Percentiles rank a stretch among this genome's conserved stretches.
Evolutionary conservation across 1,284 basidiomycete genomes (phyloP).

Genomic region (Malassezia furfur): DNA sequence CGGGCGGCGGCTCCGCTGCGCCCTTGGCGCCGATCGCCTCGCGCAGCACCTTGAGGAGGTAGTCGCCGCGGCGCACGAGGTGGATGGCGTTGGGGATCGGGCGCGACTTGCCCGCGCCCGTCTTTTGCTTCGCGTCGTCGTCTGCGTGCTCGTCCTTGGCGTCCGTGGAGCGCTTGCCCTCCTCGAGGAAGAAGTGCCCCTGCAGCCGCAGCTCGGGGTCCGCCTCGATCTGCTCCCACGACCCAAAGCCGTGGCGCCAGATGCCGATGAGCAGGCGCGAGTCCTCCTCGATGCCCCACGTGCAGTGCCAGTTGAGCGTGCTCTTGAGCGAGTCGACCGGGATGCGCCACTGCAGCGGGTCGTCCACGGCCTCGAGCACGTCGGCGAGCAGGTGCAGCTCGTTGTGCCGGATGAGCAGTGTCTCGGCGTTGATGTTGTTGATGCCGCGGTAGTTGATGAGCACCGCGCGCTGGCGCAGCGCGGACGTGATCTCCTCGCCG

Average conservation of each 20-base stretch:
- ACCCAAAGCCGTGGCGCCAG: constrained; percentile 85
- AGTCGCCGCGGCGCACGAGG: constrained; percentile 90
- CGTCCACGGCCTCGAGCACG: constrained; percentile 53
- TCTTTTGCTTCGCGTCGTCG: constrained; percentile 30
- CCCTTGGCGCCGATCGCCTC: constrained; percentile 53
- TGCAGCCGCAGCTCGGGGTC: constrained; percentile 72
- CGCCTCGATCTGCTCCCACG: constrained; percentile 90
- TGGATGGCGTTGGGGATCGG: constrained; percentile 56
- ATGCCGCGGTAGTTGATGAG: constrained; percentile 82
- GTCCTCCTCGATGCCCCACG: constrained; percentile 88
- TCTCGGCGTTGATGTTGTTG: constrained; percentile 92
- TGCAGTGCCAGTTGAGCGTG: constrained; percentile 88
- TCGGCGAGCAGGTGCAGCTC: constrained; percentile 82
- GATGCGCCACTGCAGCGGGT: constrained; percentile 71
- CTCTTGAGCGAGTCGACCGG: constrained; percentile 86
- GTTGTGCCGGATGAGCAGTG: constrained; percentile 76
- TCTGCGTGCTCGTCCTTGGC: constrained; percentile 51
- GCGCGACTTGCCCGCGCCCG: constrained; percentile 28
- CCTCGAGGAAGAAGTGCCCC: constrained; percentile 94
- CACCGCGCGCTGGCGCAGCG: constrained; percentile 80
- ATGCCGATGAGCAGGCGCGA: constrained; percentile 88
- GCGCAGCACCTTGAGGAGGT: constrained; percentile 74
- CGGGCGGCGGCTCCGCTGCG: neutral
- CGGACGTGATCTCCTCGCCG: constrained; percentile 59
- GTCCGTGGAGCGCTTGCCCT: constrained; percentile 53